Percentiles rank a stretch among this genome's conserved stretches.
Evolutionary conservation across 129 eudicot genomes (phyloP).

Genomic region (Centella asiatica): DNA sequence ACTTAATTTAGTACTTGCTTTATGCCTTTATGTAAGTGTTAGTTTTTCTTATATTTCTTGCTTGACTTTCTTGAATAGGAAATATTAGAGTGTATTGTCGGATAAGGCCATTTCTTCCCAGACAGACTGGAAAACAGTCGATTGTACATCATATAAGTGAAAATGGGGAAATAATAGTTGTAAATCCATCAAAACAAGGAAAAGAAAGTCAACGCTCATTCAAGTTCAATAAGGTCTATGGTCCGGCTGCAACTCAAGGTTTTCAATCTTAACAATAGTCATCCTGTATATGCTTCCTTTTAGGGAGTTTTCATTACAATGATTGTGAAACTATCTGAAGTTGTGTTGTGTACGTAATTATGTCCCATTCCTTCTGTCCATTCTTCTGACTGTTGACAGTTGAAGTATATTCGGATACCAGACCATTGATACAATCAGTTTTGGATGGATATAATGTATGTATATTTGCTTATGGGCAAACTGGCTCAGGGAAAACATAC

Average conservation of each 20-base stretch:
- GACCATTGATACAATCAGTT: constrained; percentile 60
- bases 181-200: constrained; percentile 75
- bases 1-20: background rate
- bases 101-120: constrained; percentile 79
- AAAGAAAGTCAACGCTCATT: constrained; percentile 71
- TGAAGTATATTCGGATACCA: constrained; percentile 63
- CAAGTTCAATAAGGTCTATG: constrained; percentile 89
- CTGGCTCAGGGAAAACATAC: constrained; percentile 90
- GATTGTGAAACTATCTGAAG: too few species aligned
- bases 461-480: constrained; percentile 93
- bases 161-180: constrained; percentile 65
- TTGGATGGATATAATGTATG: constrained; percentile 88
- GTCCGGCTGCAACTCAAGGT: constrained; percentile 91
- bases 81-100: constrained; percentile 96
- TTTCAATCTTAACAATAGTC: constrained; percentile 7
- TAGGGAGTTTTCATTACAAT: background rate
- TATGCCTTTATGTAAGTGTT: background rate
- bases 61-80: constrained; percentile 47
- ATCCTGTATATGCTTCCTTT: background rate
- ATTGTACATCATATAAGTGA: constrained; percentile 63
- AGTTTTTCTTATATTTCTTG: background rate
- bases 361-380: background rate
- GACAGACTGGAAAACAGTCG: constrained; percentile 60
- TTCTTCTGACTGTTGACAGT: constrained; percentile 36
- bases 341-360: background rate